Base-by-base conservation (phyloP, 495 filamentous ascomycete species). In the Penicillium soppii region DNA sequence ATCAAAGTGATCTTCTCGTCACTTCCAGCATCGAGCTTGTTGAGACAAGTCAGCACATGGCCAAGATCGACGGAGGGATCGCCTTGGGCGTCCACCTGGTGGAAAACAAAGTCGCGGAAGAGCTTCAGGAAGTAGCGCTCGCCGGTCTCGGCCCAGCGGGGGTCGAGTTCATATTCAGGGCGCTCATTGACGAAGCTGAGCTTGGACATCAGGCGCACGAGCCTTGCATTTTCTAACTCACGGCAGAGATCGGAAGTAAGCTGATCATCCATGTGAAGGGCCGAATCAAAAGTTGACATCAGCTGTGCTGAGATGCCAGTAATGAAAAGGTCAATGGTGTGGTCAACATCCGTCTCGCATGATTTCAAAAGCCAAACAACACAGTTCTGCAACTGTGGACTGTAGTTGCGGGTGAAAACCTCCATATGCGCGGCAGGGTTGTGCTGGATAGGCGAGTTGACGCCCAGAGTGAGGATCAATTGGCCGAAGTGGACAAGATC, bases 61-160 rank as follows among this genome's bases (percentile, higher is more conserved):
- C 84, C 92, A 22, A 97, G 76, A 60, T 95, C 86, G 3, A 94
- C 71, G 6, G 89, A 85, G 0, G 94, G 86, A 17, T 88, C 85
- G 10, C 88, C 90, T 51, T 89, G 79, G 21, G 82, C 78, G 58
- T 97, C 90, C 20, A 96, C 90, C 49, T 92, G 90, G 67, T 98
- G 94, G 69, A 97, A 98, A 43, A 97, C 87, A 52, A 95, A 97
- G 68, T 98, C 95, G 36, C 94, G 84, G 77, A 97, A 97, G 26
- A 98, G 77, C 69, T 95, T 95, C 46, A 97, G 71, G 57, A 84
- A 86, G 62, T 95, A 95, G n/a, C 91, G 81, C 54, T 95, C 88
- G 2, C 91, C 91, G 17, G 82, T 92, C 67, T 96, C 91, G 12
- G 89, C 86, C 91, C 91, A 97, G 42, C 82, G 79, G 15, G 73